Evolutionary conservation across 1,139 yeast species (phyloP), one percentile per base, ranked within the genome.

Genomic region (Debaryomyces subglobosus): DNA sequence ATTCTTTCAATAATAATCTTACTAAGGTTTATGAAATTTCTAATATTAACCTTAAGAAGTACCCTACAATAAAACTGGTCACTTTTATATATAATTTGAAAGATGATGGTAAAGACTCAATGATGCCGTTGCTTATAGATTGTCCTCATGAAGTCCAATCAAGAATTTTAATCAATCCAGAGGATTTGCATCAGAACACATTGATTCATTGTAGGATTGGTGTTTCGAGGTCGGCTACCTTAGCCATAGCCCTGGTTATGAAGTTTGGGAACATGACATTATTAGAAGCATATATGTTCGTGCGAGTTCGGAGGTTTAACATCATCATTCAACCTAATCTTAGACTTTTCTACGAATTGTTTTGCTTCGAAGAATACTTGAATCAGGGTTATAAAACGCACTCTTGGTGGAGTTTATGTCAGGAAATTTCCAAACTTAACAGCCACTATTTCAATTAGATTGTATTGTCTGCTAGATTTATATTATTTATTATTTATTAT

Each of bases 181-280:
- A 51, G 10, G 51, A 52, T 27, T 45, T 53, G 2, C 44, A 43
- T 1, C 80, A 76, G 39, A 82, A 77, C 35, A 85, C 89, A 0
- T 69, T 91, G 47, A 90, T 89, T 15, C 97, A 91, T 63, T 91
- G 97, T 63, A 85, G 90, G 60, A 96, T 89, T 48, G 97, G 97
- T 1, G 97, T 91, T 4, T 89, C 96, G 0, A 73, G 97, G 48
- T 86, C 95, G 20, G 97, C 97, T 0, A 85, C 96, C 0, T 87
- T 92, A 36, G 87, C 96, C 56, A 89, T 91, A 54, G 97, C 97
- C 3, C 92, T 89, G 61, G 86, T 89, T 49, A 90, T 91, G 96
- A 85, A 83, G 55, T 71, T 89, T 45, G 71, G 84, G 50, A 72
- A 80, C 25, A 74, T 89, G 50, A 83, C 84, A 41, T 68, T 91